Percentiles rank a stretch among this genome's conserved stretches.
Conservation (phyloP, 441 rosid species). For the Euphorbia celastroides region DNA sequence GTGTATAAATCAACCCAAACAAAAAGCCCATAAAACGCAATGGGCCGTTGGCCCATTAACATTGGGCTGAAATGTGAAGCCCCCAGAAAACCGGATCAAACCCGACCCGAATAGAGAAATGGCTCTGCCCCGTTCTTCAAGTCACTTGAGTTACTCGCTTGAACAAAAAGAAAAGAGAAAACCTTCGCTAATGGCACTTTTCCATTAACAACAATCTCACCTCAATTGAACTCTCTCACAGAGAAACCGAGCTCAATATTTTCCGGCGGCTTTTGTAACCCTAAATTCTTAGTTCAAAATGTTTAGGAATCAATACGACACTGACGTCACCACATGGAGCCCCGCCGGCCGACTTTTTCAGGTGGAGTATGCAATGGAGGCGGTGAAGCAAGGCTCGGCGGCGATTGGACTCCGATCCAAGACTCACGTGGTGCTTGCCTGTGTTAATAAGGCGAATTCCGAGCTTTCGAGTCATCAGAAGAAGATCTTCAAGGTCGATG, state of each 20-base stretch:
- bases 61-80: not conserved
- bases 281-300: conserved; percentile 23
- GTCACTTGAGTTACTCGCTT: not conserved
- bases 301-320: conserved; percentile 97
- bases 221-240: not conserved
- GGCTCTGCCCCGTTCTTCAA: conserved; percentile 5
- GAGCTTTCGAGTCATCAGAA: conserved; percentile 96
- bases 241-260: no score
- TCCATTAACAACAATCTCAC: not conserved
- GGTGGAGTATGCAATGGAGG: conserved; percentile 99
- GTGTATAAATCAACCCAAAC: not conserved
- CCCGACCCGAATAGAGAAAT: conserved; percentile 1
- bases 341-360: conserved; percentile 87
- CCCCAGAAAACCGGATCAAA: not conserved
- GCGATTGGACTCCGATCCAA: conserved; percentile 96
- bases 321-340: conserved; percentile 96
- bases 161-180: conserved; percentile 1
- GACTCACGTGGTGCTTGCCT: conserved; percentile 76
- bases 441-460: conserved; percentile 84
- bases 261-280: not conserved
- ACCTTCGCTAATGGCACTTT: not conserved
- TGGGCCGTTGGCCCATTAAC: not conserved
- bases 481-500: conserved; percentile 97
- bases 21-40: not conserved
- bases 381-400: conserved; percentile 96